These are phyloP conservation scores for Corinectria fuckeliana DNA, from an alignment of 2,329 filamentous ascomycete species.

Conservation along the genomic window DNA sequence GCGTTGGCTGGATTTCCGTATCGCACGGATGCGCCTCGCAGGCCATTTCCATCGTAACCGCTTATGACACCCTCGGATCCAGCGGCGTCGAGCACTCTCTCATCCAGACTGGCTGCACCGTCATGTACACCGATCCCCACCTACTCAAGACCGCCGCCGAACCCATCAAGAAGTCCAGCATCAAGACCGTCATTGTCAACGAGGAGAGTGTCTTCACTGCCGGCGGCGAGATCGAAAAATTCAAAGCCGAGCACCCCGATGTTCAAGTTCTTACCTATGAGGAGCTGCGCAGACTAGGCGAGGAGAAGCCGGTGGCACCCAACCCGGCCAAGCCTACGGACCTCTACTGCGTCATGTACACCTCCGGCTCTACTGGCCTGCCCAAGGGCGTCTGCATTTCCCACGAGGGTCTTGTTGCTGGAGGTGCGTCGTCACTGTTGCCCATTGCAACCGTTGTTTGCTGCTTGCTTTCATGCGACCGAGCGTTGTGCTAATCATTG, in stretches of 20 bases:
- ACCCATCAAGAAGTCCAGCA: conserved; percentile 62
- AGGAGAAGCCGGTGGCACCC: conserved; percentile 74
- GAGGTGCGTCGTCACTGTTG: conserved; percentile 52
- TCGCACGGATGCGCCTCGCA: conserved; percentile 82
- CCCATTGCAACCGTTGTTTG: not conserved
- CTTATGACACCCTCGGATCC: conserved; percentile 90
- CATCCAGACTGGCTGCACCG: conserved; percentile 77
- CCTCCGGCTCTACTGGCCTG: conserved; percentile 86
- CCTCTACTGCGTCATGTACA: conserved; percentile 85
- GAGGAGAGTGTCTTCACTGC: conserved; percentile 60
- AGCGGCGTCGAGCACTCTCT: conserved; percentile 87
- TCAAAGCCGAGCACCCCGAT: conserved; percentile 62
- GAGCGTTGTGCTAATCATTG: conserved; percentile 25
- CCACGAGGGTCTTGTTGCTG: conserved; percentile 81
- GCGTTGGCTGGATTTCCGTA: conserved; percentile 82
- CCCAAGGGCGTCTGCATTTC: conserved; percentile 89
- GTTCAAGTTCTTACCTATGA: conserved; percentile 61
- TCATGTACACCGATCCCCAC: conserved; percentile 87
- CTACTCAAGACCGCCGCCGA: conserved; percentile 67
- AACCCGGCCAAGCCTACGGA: conserved; percentile 77
- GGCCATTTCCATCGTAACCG: conserved; percentile 89
- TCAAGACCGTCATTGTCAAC: conserved; percentile 70
- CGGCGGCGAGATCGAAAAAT: conserved; percentile 58
- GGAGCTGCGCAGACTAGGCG: conserved; percentile 62
- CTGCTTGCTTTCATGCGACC: not conserved